Evolutionary conservation across 2,329 filamentous ascomycete species (phyloP), one percentile per base, ranked within the genome.

Genomic region (Rhynchosporium graminicola): DNA sequence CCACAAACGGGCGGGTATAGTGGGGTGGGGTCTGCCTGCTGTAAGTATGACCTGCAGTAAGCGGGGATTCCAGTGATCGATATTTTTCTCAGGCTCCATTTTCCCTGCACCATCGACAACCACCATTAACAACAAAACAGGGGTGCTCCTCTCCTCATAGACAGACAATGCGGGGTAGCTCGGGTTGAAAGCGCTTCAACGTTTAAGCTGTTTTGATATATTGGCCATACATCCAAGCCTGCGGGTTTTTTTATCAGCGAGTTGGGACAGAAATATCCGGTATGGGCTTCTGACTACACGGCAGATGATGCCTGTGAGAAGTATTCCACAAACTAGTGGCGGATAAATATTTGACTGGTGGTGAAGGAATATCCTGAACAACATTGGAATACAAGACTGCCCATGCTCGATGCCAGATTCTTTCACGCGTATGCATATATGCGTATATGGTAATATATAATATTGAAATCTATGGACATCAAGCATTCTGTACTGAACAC

Each of bases 391-490:
- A 20, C 26, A 48, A 29, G 26, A 48, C 46, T 13, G 46, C 20
- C 20, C 20, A 20, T 20, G 20, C 20, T 20, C 20, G 20, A 20
- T 20, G 20, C 20, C 20, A 20, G 20, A 20, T 20, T 20, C 20
- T 20, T 20, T 3, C 20, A 31, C 28, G 8, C 12, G 12, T 26
- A 43, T 61, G 33, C 66, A 63, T 66, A 63, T 67, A 59, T 51
- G 36, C 42, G 52, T 63, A 60, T 62, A 54, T 55, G 60, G 62
- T 61, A 64, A 64, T 66, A 67, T 67, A 45, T 67, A 28, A 67
- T 58, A 66, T 67, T 65, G 62, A 58, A 66, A 68, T 68, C 69
- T 70, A 71, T 69, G 59, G 61, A 68, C 67, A 67, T 64, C 46
- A 38, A 62, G 55, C 55, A 50, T 42, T 59, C 57, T 58, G 60